Base-by-base conservation (phyloP, 1,284 basidiomycete genomes). In the Cryptococcus maquisensis region DNA sequence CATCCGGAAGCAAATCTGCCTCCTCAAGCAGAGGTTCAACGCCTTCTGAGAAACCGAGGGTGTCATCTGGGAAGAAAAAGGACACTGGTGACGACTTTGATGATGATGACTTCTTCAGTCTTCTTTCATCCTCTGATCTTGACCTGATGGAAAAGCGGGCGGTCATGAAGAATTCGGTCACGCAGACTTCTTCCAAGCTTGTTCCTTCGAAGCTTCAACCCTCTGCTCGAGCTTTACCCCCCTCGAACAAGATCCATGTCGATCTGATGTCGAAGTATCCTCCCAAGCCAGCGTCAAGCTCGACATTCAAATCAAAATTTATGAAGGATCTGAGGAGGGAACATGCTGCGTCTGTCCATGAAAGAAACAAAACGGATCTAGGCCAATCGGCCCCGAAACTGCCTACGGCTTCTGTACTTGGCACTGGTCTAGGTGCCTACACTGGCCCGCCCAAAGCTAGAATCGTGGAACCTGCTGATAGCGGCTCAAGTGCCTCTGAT, bases 401-500 rank as follows among this genome's bases (percentile, higher is more conserved):
- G 1, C 69, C 70, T 10, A 51, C 58, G n/a, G 63, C 68, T 13
- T 67, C 66, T 5, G 59, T 42, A 2, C 53, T 72, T 3, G 72
- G 71, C 1, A 65, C 58, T 9, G 72, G 72, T 7, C 60, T 74
- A 1, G 72, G 72, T 3, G 72, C 68, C 0, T 69, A 72, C 53
- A 66, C 64, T 24, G 65, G 64, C 1, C 54, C 56, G 15, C 51
- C 55, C 3, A 35, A 54, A 43, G 39, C 56, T 8, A 60, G 52
- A 36, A 49, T 59, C 23, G 57, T 61, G 16, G 51, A 58, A 24
- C 54, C 55, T 16, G 57, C 58, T 32, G 65, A 67, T 37, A 68
- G 67, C 16, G 73, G 65, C 0, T 72, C 77, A 10, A 72, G 66
- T 43, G 73, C 76, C 3, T 67, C 66, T 4, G 70, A 71, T 4